Base-by-base conservation (phyloP, 1,284 basidiomycete genomes). In the Rhodotorula glutinis region DNA sequence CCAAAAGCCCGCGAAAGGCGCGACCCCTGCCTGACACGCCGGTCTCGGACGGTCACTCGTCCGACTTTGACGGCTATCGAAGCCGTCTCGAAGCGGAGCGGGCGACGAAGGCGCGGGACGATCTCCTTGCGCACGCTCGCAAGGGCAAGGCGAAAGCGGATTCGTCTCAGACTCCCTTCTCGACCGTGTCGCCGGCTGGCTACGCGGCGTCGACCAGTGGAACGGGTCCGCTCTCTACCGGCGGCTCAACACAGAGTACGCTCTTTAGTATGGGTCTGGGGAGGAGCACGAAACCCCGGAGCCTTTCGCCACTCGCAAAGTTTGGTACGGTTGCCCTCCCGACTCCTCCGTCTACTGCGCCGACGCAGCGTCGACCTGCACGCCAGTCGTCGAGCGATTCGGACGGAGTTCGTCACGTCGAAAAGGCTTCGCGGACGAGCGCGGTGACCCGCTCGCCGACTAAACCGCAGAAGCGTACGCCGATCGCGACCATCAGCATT, bases 111-210 rank as follows among this genome's bases (percentile, higher is more conserved):
- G 40, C 40, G 46, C 17, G 54, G 21, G 40, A 43, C 33, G 46
- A 40, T 21, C 27, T 29, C 38, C 38, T 41, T 21, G 61, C 25
- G 11, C 49, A 19, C 16, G 21, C 40, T 40, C 49, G 13, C n/a
- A 63, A 53, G 61, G 47, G 29, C 19, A 63, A 63, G 49, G 55
- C 49, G 38, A 63, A 57, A 49, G 47, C 27, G 54, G 19, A n/a
- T 11, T 29, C 53, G 53, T 29, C 58, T 9, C 49, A 33, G 14
- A 17, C 7, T 5, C n/a, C 43, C 43, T 44, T 44, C 21, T 44
- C 43, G 43, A 21, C 43, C 17, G 14, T 21, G 9, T 44, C 43
- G 43, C 14, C 43, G 43, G 43, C 43, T 5, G 14, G 14, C 33
- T 38, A 38, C 5, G 8, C 43, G 43, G 21, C 43, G 21, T 44